Evolutionary conservation across 345 rosid genomes (phyloP).

Genomic region (Eucalyptus decipiens): DNA sequence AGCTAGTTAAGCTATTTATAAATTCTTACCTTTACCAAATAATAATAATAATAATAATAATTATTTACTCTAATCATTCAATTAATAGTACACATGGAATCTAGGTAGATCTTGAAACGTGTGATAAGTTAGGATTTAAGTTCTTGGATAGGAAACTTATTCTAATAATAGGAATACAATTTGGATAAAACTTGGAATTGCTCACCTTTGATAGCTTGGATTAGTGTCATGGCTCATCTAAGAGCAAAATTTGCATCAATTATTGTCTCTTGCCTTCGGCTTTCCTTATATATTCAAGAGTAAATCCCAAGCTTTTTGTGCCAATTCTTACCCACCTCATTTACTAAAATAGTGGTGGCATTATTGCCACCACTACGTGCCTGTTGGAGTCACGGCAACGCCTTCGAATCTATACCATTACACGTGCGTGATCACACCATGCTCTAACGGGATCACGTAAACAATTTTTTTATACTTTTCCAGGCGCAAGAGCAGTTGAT

Average conservation of each 20-base stretch:
- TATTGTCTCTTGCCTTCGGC: not conserved
- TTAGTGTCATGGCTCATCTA: not conserved
- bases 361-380: not conserved
- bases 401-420: not conserved
- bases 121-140: too few relatives aligned
- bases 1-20: too few relatives aligned
- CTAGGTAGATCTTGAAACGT: too few relatives aligned
- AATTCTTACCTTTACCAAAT: too few relatives aligned
- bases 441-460: not conserved
- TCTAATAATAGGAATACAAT: too few relatives aligned
- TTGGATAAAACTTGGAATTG: accelerated
- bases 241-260: accelerated
- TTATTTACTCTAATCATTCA: accelerated
- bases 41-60: too few relatives aligned
- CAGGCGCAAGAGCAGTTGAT: not conserved
- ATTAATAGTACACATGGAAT: too few relatives aligned
- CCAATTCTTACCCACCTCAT: not conserved
- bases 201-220: too few relatives aligned
- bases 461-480: not conserved
- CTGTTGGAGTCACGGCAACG: not conserved
- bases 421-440: not conserved
- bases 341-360: not conserved
- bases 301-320: too few relatives aligned
- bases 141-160: accelerated
- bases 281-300: not conserved